Base-by-base conservation (phyloP, 2,329 filamentous ascomycete species). In the Ophidiomyces ophidiicola region DNA sequence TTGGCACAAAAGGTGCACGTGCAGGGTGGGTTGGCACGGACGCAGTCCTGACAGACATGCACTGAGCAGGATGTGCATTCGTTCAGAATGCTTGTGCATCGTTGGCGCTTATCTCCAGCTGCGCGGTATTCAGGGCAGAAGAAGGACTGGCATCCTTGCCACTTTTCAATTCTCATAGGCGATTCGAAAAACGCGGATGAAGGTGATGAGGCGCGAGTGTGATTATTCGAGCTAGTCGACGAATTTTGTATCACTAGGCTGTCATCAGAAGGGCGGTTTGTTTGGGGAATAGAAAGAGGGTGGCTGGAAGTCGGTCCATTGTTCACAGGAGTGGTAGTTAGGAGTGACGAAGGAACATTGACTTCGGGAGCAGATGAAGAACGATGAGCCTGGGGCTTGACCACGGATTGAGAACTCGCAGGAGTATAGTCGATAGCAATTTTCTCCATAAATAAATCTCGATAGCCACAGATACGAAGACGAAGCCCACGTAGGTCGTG, bases 401-500 rank as follows among this genome's bases (percentile, higher is more conserved):
- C 33, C 7, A 18, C n/a, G 17, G 10, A 11, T 29, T 19, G 12
- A 26, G 25, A 14, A 31, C 21, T 36, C n/a, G 28, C 44, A 5
- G 48, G 44, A 17, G 47, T 48, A 36, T 48, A 60, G 32, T 63
- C 56, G 41, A 67, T 56, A 6, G 52, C 50, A 41, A 57, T 48
- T 44, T 66, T 67, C 50, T 76, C 72, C 15, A 66, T 56, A 19
- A 63, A 58, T 42, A 76, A 61, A 36, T 74, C 71, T 46, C 68
- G 61, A 48, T 68, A 74, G 12, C 72, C 72, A 49, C 72, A 76
- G 34, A 74, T 72, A 25, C 71, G 61, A 19, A 74, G 59, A 38
- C 71, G 70, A 14, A 74, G 59, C 10, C 66, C 70, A 18, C 71
- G 66, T 31, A 76, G 66, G 46, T 76, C 72, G 51, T 76, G 72